Percentiles rank a stretch among this genome's conserved stretches.
These are phyloP conservation scores for Paratinospora sagittata DNA, from an alignment of 164 flowering plant genomes.

Conservation along the genomic window DNA sequence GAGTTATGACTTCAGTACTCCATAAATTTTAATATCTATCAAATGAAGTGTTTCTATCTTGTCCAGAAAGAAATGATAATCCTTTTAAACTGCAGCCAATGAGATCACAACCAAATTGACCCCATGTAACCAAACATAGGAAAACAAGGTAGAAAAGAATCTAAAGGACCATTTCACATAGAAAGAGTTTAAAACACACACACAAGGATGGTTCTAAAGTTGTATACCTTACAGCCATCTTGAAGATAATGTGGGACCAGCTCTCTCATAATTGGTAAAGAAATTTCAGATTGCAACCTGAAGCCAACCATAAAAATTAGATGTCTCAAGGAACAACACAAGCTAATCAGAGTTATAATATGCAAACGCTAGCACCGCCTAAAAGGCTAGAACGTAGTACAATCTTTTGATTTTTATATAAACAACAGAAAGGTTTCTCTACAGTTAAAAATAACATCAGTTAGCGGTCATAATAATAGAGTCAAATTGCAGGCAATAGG, in stretches of 20 bases:
- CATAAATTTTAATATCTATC: too few species aligned
- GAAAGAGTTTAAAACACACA: neutral
- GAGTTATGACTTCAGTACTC: too few species aligned
- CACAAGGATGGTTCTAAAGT: neutral
- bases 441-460: neutral
- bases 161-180: neutral
- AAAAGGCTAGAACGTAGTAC: neutral
- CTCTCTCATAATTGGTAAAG: slow-evolving; percentile 84
- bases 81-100: too few species aligned
- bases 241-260: slow-evolving; percentile 94
- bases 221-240: slow-evolving; percentile 67
- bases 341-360: neutral
- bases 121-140: too few species aligned
- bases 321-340: neutral
- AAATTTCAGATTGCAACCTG: slow-evolving; percentile 87
- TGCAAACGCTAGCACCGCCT: neutral
- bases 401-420: neutral
- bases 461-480: neutral
- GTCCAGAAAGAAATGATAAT: too few species aligned
- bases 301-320: slow-evolving; percentile 13
- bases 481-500: neutral
- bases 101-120: too few species aligned
- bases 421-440: neutral
- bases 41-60: too few species aligned
- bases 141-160: neutral